phyloP scores from a whole-genome alignment of 2,329 filamentous ascomycete genomes.

The Calonectria leucothoes region DNA sequence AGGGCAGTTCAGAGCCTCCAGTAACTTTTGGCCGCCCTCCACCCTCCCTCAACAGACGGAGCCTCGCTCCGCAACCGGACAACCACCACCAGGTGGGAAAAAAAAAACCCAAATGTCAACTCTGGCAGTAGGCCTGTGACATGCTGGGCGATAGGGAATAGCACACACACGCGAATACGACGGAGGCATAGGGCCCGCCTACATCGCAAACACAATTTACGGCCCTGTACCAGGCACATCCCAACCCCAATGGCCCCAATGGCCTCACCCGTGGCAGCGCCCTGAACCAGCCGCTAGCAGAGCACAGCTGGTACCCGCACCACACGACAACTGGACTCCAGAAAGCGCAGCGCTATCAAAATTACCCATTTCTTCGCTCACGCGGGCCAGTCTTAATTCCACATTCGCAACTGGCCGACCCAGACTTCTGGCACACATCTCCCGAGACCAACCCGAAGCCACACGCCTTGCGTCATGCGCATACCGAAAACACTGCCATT shows the following conservation, averaged over 20 bases:
- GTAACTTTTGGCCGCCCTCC: not conserved
- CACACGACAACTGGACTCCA: slow-evolving; percentile 6
- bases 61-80: slow-evolving; percentile 19
- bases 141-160: not conserved
- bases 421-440: slow-evolving; percentile 30
- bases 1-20: not conserved
- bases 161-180: slow-evolving; percentile 4
- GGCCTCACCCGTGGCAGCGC: slow-evolving; percentile 17
- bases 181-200: slow-evolving; percentile 11
- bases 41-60: not conserved
- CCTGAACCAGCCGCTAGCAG: slow-evolving; percentile 13
- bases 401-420: slow-evolving; percentile 27
- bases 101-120: slow-evolving; percentile 1
- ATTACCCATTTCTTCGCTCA: slow-evolving; percentile 32
- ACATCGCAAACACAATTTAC: slow-evolving; percentile 5
- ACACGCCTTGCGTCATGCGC: slow-evolving; percentile 52
- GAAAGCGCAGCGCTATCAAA: slow-evolving; percentile 22
- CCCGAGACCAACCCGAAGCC: slow-evolving; percentile 26
- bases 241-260: slow-evolving; percentile 10
- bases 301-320: slow-evolving; percentile 13
- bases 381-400: slow-evolving; percentile 30
- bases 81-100: not conserved
- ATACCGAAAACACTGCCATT: slow-evolving; percentile 46
- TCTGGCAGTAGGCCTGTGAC: not conserved
- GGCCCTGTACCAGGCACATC: slow-evolving; percentile 6